Evolutionary conservation across 179 eudicot genomes (phyloP).

Genomic region (Gypsophila paniculata): DNA sequence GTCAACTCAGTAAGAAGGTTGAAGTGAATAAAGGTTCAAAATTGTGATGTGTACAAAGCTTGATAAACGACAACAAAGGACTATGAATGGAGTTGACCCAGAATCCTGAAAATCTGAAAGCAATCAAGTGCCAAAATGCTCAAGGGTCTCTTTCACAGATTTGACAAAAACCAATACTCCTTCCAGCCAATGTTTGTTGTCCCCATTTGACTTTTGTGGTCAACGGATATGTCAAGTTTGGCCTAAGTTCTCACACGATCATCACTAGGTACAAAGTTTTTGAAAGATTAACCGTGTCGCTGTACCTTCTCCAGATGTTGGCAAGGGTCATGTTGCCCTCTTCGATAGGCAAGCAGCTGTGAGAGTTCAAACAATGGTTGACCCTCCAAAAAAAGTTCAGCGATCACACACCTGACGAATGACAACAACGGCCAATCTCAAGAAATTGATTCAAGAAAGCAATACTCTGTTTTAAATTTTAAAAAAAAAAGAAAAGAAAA

Average conservation of each 20-base stretch:
- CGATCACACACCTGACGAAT: constrained; percentile 81
- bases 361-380: constrained; percentile 94
- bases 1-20: background rate
- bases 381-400: constrained; percentile 95
- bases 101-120: constrained; percentile 2
- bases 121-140: background rate
- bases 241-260: too few species aligned
- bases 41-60: background rate
- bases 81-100: background rate
- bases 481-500: too few species aligned
- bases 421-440: constrained; percentile 6
- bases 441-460: background rate
- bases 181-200: too few species aligned
- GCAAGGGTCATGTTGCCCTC: constrained; percentile 94
- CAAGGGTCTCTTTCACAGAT: background rate
- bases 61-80: background rate
- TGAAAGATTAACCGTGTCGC: background rate
- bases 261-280: too few species aligned
- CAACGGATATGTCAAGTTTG: too few species aligned
- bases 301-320: constrained; percentile 91
- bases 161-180: constrained; percentile 10
- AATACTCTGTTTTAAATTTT: too few species aligned
- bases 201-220: too few species aligned
- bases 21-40: background rate
- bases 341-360: constrained; percentile 88